Evolutionary conservation across 169 alveolate species (phyloP).

Genomic region (Cryptosporidium felis): DNA sequence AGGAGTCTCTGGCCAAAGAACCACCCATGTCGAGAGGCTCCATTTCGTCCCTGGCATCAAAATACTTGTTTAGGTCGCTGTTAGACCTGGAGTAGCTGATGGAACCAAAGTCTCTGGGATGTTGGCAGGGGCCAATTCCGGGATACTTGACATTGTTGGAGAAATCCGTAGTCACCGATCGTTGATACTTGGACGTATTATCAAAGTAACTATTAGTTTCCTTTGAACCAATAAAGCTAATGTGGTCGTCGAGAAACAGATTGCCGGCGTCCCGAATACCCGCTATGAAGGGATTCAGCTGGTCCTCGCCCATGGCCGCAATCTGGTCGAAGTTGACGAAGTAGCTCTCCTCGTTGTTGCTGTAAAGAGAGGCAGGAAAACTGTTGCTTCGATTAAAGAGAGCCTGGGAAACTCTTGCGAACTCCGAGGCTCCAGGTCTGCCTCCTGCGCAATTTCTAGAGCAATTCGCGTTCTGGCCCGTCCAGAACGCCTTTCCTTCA

Average conservation of each 20-base stretch:
- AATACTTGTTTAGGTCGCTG: slow-evolving; percentile 6
- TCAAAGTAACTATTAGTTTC: slow-evolving; percentile 37
- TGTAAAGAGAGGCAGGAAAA: slow-evolving; percentile 26
- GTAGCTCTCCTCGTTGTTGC: slow-evolving; percentile 55
- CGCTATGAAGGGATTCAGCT: slow-evolving; percentile 3
- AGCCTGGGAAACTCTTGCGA: neutral
- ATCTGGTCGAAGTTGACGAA: slow-evolving; percentile 46
- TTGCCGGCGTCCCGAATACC: neutral
- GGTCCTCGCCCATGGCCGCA: slow-evolving; percentile 25
- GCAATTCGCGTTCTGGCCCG: neutral
- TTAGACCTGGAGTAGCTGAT: slow-evolving; percentile 24
- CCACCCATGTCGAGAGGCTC: neutral
- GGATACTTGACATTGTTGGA: slow-evolving; percentile 20
- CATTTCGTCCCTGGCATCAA: slow-evolving; percentile 14
- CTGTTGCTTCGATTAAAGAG: slow-evolving; percentile 56
- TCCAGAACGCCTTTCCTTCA: neutral
- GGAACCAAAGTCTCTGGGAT: slow-evolving; percentile 1
- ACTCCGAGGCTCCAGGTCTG: neutral
- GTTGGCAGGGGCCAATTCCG: neutral
- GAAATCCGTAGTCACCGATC: slow-evolving; percentile 49
- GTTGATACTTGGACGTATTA: slow-evolving; percentile 32
- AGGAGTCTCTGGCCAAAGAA: slow-evolving; percentile 19
- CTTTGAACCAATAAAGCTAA: slow-evolving; percentile 23
- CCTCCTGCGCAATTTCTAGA: neutral
- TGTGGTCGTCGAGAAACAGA: slow-evolving; percentile 27